A percentile compares a stretch with the other conserved stretches of the same genome.
Evolutionary conservation across 1,139 yeast genomes (phyloP).

Genomic region (Yamadazyma kanchanaburiensis): DNA sequence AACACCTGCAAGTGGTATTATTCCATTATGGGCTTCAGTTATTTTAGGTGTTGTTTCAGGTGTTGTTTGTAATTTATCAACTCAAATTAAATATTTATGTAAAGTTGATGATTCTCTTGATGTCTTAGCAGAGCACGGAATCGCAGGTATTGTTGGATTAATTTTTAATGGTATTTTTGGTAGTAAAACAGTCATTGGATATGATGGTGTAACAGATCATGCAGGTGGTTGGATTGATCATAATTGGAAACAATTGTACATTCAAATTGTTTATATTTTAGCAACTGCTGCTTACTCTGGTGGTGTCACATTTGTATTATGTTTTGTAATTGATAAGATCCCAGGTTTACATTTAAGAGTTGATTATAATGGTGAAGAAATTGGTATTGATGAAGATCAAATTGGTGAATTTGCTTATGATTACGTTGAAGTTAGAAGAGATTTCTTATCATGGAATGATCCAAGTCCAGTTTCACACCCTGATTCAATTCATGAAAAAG

Average conservation of each 20-base stretch:
- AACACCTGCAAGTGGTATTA: constrained; percentile 89
- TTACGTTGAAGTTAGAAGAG: constrained; percentile 94
- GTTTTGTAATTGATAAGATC: constrained; percentile 68
- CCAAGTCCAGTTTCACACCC: constrained; percentile 7
- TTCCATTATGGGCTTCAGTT: constrained; percentile 90
- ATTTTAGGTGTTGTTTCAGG: constrained; percentile 82
- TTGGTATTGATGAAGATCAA: constrained; percentile 94
- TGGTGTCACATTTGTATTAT: constrained; percentile 73
- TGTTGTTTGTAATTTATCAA: constrained; percentile 81
- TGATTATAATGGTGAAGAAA: constrained; percentile 78
- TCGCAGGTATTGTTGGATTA: constrained; percentile 90
- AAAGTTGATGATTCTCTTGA: constrained; percentile 91
- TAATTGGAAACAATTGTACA: constrained; percentile 88
- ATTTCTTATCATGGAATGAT: constrained; percentile 66
- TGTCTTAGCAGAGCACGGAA: constrained; percentile 96
- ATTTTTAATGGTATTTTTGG: constrained; percentile 87
- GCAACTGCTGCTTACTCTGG: constrained; percentile 77
- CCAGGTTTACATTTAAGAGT: constrained; percentile 85
- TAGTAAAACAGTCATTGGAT: constrained; percentile 82
- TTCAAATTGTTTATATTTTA: constrained; percentile 77
- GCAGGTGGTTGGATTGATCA: constrained; percentile 91
- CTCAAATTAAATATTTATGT: constrained; percentile 78
- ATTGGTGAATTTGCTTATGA: constrained; percentile 98
- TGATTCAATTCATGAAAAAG: constrained; percentile 3
- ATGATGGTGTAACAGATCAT: constrained; percentile 79